Percentiles rank a stretch among this genome's conserved stretches.
phyloP scores from a whole-genome alignment of 176 grass and related monocot species.

The Oryza brachyantha region DNA sequence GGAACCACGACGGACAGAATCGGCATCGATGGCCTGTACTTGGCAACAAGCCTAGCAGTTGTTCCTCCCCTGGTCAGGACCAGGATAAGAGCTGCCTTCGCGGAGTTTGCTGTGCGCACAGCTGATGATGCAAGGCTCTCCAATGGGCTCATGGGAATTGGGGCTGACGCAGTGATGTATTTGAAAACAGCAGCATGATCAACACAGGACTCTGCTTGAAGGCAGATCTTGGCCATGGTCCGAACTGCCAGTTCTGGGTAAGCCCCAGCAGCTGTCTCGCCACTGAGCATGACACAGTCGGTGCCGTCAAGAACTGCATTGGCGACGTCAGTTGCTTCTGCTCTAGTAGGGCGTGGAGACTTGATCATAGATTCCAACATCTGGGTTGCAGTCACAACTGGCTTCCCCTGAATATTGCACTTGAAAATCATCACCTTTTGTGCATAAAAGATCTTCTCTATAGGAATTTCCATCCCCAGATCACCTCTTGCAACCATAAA shows the following conservation, averaged over 20 bases:
- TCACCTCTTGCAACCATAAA: slow-evolving; percentile 92
- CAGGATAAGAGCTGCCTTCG: slow-evolving; percentile 58
- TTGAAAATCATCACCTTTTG: slow-evolving; percentile 95
- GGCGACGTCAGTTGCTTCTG: slow-evolving; percentile 76
- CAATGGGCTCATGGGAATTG: slow-evolving; percentile 71
- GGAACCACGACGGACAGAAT: slow-evolving; percentile 84
- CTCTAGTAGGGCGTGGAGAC: slow-evolving; percentile 74
- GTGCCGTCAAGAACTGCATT: slow-evolving; percentile 83
- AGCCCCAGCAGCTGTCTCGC: slow-evolving; percentile 80
- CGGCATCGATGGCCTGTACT: slow-evolving; percentile 74
- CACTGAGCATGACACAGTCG: slow-evolving; percentile 84
- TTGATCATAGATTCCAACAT: slow-evolving; percentile 96
- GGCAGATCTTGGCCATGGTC: slow-evolving; percentile 76
- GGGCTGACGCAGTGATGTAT: slow-evolving; percentile 53
- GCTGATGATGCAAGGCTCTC: slow-evolving; percentile 90
- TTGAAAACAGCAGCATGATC: slow-evolving; percentile 68
- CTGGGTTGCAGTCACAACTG: slow-evolving; percentile 83
- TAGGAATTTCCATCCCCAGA: slow-evolving; percentile 86
- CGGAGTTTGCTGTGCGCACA: slow-evolving; percentile 73
- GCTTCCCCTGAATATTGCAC: slow-evolving; percentile 79
- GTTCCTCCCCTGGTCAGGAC: slow-evolving; percentile 78
- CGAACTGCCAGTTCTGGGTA: slow-evolving; percentile 80
- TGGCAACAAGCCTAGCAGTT: slow-evolving; percentile 76
- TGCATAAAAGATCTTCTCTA: slow-evolving; percentile 85
- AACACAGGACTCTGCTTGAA: slow-evolving; percentile 63